Base-by-base conservation (phyloP, 441 rosid genomes). In the Adansonia madagascariensis region DNA sequence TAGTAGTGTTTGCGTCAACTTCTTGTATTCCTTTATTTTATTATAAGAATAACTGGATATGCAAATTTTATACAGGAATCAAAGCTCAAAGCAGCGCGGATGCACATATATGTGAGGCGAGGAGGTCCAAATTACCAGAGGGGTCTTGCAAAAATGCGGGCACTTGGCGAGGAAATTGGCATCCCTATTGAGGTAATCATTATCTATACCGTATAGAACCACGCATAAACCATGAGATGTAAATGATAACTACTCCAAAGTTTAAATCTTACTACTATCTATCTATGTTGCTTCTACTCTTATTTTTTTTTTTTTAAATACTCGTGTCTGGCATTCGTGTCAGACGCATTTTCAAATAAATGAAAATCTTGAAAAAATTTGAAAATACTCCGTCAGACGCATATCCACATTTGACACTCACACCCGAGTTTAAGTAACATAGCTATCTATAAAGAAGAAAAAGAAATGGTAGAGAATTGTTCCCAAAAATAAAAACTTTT, bases 51-150 rank as follows among this genome's bases (percentile, higher is more conserved):
- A 63, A 73, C 52, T 55, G 4, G 18, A 4, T 11, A 4, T 10
- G 22, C 20, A n/a, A 31, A 24, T 31, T 43, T 55, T 75, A 56
- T 73, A 80, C 80, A 86, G 91, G 91, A 88, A 78, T 77, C 94
- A 56, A 89, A 89, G 85, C 92, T 91, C 76, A 91, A 91, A 81
- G 89, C 92, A 15, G 88, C 95, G 7, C 85, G 85, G 78, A 89
- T 89, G 90, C 78, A 83, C 85, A 79, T 91, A 69, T 87, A 83
- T 70, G 95, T 91, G 78, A 84, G 87, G 83, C 80, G 88, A 80
- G 88, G 88, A 77, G 91, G 87, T 71, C 87, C 86, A 39, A 91
- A 91, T 62, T 91, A 88, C 86, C 92, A 91, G 85, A 89, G 68
- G 77, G 95, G 91, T 66, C 95, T 91, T 18, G 90, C 82, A 10